These are phyloP conservation scores for Triglochin maritima DNA, from an alignment of 106 monocot genomes.

Conservation along the genomic window DNA sequence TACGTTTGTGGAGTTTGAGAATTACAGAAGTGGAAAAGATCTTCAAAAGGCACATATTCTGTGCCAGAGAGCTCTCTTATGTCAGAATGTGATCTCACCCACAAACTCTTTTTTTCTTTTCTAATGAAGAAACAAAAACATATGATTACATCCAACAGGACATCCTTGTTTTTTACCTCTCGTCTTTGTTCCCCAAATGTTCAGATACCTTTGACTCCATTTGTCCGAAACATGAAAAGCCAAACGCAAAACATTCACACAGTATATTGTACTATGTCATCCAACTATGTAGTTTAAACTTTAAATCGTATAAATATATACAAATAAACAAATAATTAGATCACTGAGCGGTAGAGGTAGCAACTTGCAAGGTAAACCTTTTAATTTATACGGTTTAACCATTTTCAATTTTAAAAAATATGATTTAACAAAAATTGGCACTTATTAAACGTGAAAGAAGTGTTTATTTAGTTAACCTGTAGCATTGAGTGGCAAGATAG, in stretches of 20 bases:
- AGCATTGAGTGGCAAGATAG: no score
- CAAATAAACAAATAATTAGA: neutral
- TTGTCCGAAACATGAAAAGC: neutral
- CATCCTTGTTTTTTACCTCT: constrained; percentile 4
- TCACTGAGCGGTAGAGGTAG: no score
- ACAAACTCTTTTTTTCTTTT: neutral
- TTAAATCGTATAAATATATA: no score
- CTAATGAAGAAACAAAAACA: neutral
- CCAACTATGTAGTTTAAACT: neutral
- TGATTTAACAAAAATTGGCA: no score
- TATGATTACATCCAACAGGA: neutral
- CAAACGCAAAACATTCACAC: neutral
- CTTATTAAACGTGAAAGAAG: no score
- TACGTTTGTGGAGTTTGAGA: neutral
- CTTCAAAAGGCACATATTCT: neutral
- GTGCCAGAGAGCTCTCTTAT: neutral
- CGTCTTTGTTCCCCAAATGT: neutral
- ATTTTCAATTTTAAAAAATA: no score
- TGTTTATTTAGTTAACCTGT: no score
- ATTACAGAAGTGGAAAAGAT: neutral
- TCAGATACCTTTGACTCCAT: neutral
- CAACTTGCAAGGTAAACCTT: no score
- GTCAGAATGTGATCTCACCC: neutral
- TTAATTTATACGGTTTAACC: no score
- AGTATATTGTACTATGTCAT: neutral